Evolutionary conservation across 2,329 filamentous ascomycete species (phyloP).

Genomic region (Aureobasidium vineae): DNA sequence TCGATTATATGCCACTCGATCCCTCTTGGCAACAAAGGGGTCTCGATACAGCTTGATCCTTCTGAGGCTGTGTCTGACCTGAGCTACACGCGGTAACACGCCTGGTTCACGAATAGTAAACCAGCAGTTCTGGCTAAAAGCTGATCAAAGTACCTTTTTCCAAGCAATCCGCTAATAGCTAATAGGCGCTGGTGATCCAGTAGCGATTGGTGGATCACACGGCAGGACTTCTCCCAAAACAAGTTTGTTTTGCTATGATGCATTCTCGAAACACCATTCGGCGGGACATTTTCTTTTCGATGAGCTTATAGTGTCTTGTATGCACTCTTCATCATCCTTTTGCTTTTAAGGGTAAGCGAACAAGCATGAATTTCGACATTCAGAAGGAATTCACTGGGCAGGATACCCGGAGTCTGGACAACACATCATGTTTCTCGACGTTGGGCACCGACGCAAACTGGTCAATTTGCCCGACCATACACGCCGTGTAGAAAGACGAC

Average conservation of each 20-base stretch:
- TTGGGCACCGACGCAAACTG: not conserved
- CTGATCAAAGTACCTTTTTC: not conserved
- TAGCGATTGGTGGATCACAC: not conserved
- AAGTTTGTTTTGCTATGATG: not conserved
- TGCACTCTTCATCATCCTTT: not conserved
- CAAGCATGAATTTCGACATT: not conserved
- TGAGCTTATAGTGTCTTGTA: not conserved
- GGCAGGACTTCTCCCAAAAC: not conserved
- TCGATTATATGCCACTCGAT: not conserved
- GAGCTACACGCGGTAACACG: not conserved
- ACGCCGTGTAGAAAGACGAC: not conserved
- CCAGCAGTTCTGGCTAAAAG: not conserved
- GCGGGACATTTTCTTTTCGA: not conserved
- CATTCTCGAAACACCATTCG: not conserved
- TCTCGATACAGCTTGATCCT: not conserved
- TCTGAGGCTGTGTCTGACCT: not conserved
- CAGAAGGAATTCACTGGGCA: conserved; percentile 37
- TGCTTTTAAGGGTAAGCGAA: not conserved
- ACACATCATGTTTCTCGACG: not conserved
- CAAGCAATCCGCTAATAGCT: not conserved
- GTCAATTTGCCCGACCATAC: not conserved
- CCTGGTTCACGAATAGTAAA: not conserved
- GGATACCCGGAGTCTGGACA: not conserved
- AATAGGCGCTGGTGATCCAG: not conserved
- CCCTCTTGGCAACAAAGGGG: not conserved